Conservation (phyloP, 2,329 filamentous ascomycete species). For the Exophiala sp. region DNA sequence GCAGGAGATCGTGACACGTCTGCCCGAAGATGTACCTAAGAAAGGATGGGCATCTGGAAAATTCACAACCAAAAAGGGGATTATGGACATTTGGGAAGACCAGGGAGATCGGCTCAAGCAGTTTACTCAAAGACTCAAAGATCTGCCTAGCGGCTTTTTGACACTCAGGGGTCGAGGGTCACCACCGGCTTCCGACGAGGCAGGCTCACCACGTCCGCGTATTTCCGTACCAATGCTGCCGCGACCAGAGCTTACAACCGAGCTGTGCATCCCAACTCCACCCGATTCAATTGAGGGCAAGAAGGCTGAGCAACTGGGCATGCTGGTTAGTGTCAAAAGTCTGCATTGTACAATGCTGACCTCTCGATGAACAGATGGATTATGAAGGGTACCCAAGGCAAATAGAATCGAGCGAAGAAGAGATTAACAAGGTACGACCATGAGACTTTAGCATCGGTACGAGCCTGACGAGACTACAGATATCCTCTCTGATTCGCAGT, state of each 20-base stretch:
- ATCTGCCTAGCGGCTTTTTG: constrained; percentile 12
- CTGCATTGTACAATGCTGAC: neutral
- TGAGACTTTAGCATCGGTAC: neutral
- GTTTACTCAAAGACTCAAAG: constrained; percentile 12
- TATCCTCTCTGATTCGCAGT: constrained; percentile 13
- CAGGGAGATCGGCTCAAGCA: constrained; percentile 13
- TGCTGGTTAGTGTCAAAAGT: neutral
- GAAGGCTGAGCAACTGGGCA: neutral
- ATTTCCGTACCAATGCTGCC: constrained; percentile 4
- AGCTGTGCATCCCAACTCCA: constrained; percentile 4
- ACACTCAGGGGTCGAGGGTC: constrained; percentile 3
- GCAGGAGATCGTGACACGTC: constrained; percentile 13
- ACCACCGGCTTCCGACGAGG: neutral
- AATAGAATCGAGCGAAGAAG: too few species aligned
- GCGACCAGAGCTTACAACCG: constrained; percentile 6
- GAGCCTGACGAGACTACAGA: constrained; percentile 11
- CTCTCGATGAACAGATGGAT: neutral
- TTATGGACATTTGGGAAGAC: constrained; percentile 10
- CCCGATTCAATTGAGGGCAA: neutral
- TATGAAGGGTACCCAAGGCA: too few species aligned
- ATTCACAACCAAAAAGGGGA: neutral
- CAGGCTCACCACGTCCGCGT: neutral
- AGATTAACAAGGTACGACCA: constrained; percentile 6
- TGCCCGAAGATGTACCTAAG: constrained; percentile 4
- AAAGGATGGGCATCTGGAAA: constrained; percentile 4